phyloP scores from a whole-genome alignment of 108 stramenopile genomes.

The Skeletonema costatum region DNA sequence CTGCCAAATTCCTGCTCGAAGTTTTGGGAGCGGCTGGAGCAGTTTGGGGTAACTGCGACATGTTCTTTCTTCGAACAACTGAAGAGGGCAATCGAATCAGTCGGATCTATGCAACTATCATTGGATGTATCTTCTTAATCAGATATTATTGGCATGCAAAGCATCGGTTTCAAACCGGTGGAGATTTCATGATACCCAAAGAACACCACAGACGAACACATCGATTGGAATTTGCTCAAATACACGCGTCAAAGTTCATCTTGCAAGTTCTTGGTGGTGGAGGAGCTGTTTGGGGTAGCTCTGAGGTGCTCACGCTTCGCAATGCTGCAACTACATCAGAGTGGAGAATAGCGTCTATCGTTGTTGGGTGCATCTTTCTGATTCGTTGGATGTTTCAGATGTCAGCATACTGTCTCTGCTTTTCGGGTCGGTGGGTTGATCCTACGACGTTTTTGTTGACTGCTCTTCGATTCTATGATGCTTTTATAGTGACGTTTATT shows the following conservation, averaged over 20 bases:
- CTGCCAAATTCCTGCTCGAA: conserved; percentile 27
- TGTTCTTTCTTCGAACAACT: not conserved
- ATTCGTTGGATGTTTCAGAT: conserved; percentile 26
- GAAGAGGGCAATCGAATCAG: not conserved
- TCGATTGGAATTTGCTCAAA: conserved; percentile 25
- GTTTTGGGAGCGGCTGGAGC: conserved; percentile 44
- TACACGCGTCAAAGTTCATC: conserved; percentile 39
- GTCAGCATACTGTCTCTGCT: not conserved
- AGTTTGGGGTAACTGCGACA: conserved; percentile 23
- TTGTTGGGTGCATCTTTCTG: conserved; percentile 8
- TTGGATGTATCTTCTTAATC: conserved; percentile 12
- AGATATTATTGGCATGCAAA: conserved; percentile 30
- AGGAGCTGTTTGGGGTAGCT: conserved; percentile 48
- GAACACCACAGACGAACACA: conserved; percentile 21
- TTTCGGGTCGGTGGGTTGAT: not conserved
- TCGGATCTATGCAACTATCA: conserved; percentile 2
- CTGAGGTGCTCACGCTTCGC: conserved; percentile 20
- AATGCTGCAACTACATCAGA: not conserved
- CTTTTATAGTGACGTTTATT: conserved; percentile 19
- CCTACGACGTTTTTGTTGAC: conserved; percentile 4
- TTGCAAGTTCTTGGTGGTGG: conserved; percentile 44
- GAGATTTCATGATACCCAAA: conserved; percentile 13
- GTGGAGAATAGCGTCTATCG: conserved; percentile 13
- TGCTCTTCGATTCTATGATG: conserved; percentile 14
- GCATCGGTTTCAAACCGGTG: conserved; percentile 13